Evolutionary conservation across 345 rosid genomes (phyloP).

Genomic region (Rhodamnia rubescens): DNA sequence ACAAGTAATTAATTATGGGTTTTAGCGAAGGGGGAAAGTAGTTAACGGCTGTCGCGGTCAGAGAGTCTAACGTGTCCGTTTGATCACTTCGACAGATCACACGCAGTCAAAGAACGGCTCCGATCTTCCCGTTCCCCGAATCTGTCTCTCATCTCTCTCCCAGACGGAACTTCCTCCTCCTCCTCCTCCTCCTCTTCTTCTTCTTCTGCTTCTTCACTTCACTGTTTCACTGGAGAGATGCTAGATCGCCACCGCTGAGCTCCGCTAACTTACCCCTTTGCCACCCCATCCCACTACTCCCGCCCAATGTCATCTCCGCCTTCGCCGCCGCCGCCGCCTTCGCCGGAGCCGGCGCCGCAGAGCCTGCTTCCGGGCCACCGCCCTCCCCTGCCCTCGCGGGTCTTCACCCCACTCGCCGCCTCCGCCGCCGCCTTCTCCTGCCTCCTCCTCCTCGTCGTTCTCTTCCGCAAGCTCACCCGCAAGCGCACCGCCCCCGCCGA

Average conservation of each 20-base stretch:
- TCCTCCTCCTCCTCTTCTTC: neutral
- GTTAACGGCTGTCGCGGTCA: neutral
- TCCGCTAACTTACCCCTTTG: neutral
- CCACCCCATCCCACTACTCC: neutral
- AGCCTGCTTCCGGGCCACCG: neutral
- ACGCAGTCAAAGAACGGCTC: neutral
- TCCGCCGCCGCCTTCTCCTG: constrained; percentile 23
- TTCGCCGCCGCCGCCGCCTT: constrained; percentile 16
- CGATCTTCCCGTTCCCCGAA: neutral
- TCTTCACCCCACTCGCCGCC: constrained; percentile 28
- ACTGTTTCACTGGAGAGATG: neutral
- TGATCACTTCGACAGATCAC: neutral
- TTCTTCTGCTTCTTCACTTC: neutral
- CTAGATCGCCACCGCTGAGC: neutral
- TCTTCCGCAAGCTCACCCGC: constrained; percentile 60
- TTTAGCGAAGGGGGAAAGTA: neutral
- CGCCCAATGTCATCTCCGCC: neutral
- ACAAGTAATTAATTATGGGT: neutral
- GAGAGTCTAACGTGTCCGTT: neutral
- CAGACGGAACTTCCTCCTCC: too few relatives aligned
- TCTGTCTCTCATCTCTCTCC: neutral
- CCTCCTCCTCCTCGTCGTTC: constrained; percentile 25
- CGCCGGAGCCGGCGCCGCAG: constrained; percentile 13
- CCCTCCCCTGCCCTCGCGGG: constrained; percentile 4
- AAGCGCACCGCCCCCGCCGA: constrained; percentile 76